phyloP scores from a whole-genome alignment of 305 asterid species.

The Petunia hybrid region DNA sequence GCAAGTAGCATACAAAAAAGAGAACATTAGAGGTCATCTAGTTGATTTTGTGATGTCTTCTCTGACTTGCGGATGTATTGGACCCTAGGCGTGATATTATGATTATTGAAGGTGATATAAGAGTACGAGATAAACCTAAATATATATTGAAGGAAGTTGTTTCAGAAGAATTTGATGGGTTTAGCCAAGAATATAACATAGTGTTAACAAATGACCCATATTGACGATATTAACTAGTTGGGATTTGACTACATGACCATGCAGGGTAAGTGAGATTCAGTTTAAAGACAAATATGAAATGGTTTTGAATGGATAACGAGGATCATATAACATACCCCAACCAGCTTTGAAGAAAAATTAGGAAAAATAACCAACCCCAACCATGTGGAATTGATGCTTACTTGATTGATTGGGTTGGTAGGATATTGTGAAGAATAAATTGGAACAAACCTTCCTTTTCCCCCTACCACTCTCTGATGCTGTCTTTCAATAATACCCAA shows the following conservation, averaged over 20 bases:
- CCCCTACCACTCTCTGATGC: background rate
- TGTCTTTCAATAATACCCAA: background rate
- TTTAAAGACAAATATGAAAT: conserved; percentile 1
- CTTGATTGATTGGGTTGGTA: background rate
- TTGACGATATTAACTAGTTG: background rate
- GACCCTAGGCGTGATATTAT: background rate
- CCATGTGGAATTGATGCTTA: background rate
- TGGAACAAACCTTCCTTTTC: background rate
- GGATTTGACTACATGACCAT: background rate
- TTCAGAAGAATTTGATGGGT: background rate
- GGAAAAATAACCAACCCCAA: background rate
- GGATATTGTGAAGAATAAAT: background rate
- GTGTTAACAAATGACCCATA: background rate
- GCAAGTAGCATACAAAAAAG: background rate
- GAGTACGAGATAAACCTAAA: background rate
- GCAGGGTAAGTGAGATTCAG: background rate
- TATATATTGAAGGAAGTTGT: background rate
- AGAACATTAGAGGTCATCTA: background rate
- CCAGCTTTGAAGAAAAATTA: background rate
- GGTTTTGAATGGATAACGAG: background rate
- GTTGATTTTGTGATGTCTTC: background rate
- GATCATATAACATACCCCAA: background rate
- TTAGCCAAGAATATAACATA: background rate
- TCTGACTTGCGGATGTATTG: background rate
- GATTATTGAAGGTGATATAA: background rate